Base-by-base conservation (phyloP, 2,329 filamentous ascomycete genomes). In the Bisporella sp. region DNA sequence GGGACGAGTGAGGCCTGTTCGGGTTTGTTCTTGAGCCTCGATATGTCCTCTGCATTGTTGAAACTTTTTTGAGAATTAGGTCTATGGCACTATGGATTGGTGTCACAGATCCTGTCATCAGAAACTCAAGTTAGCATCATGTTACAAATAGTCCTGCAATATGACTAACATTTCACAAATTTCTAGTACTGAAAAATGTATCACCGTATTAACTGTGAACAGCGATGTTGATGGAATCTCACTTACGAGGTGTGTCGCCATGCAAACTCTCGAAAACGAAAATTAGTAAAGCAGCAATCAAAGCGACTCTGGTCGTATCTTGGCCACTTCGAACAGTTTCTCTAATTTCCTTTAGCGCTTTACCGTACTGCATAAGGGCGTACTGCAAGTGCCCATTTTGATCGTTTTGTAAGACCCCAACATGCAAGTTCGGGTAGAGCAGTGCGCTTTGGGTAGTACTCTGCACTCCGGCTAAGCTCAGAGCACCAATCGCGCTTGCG, bases 261-360 rank as follows among this genome's bases (percentile, higher is more conserved):
- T 56, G 54, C 9, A 59, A 41, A 41, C 51, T 61, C 42, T 61
- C 57, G 37, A 59, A 61, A 41, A 50, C 55, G 45, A 57, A 61
- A 9, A 61, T 61, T 4, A 61, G 52, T 13, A 61, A 39, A 13
- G 54, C 52, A 28, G 55, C 56, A 32, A 61, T 54, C 5, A 59
- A 44, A 6, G 57, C 57, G 29, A 55, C 48, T 46, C 54, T 50
- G n/a, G 52, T 53, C 5, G 56, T 53, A 31, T 59, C 56, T 37
- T 57, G 49, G 2, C 55, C 54, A 9, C 45, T 46, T 8, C 44
- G 35, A 12, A 59, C 53, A 41, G 51, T 51, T 33, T 51, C 48
- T 30, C 50, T 45, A 8, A 61, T 56, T 13, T 48, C 55, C 42
- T 53, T 57, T 13, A 61, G 49, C 13, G 59, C 56, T 21, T 55